phyloP scores from a whole-genome alignment of 192 early-diverging fungal species.

The Chytriomyces sp. region DNA sequence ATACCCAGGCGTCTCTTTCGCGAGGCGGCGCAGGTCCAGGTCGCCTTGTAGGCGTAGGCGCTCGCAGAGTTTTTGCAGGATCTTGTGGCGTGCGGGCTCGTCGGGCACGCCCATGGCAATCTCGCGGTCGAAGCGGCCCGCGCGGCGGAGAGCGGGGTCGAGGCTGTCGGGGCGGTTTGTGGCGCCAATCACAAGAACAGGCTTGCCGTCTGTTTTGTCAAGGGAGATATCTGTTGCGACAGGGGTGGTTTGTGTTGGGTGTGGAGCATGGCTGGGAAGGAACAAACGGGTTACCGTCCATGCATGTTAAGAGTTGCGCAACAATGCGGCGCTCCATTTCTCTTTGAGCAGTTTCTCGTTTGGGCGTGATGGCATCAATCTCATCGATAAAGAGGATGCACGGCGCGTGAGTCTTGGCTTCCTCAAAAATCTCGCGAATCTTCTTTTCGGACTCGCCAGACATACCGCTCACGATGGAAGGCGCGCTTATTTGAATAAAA shows the following conservation, averaged over 20 bases:
- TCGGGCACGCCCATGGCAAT: conserved; percentile 90
- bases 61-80: conserved; percentile 73
- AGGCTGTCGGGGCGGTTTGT: conserved; percentile 88
- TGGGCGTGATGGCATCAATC: conserved; percentile 96
- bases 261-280: background rate
- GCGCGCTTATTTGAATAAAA: conserved; percentile 91
- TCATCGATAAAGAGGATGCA: conserved; percentile 97
- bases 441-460: conserved; percentile 99
- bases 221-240: conserved; percentile 71
- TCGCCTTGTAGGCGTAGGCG: conserved; percentile 80
- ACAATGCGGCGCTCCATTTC: conserved; percentile 98
- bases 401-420: conserved; percentile 83
- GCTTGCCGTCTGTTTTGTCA: conserved; percentile 84
- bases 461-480: conserved; percentile 94
- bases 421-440: conserved; percentile 96
- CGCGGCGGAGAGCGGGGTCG: conserved; percentile 78
- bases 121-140: conserved; percentile 87
- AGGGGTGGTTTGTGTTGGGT: too few species aligned
- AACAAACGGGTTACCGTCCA: conserved; percentile 71
- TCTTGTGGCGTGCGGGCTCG: conserved; percentile 79
- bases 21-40: conserved; percentile 80
- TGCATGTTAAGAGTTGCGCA: conserved; percentile 92
- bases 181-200: conserved; percentile 89
- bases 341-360: conserved; percentile 86
- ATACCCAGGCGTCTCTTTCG: conserved; percentile 93